These are phyloP conservation scores for Astrephomene gubernaculifera DNA, from an alignment of 139 green algal species.

Conservation along the genomic window DNA sequence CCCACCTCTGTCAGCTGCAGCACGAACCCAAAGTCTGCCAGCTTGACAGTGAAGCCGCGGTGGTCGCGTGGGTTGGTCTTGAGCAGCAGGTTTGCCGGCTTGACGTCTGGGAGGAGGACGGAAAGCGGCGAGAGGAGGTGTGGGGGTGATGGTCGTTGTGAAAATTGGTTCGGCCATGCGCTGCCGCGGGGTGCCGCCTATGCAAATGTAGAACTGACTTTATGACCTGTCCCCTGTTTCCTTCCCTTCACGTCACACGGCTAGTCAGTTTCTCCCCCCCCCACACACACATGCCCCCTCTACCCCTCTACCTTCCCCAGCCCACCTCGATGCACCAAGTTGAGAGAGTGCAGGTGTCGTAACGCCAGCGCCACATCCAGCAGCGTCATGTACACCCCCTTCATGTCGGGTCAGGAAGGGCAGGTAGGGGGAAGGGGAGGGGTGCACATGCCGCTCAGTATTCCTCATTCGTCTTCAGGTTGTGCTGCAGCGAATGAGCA, in stretches of 20 bases:
- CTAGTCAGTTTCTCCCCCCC: neutral
- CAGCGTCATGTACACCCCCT: constrained; percentile 33
- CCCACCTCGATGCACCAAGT: constrained; percentile 36
- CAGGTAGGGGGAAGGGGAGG: no score
- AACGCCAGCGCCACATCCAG: constrained; percentile 38
- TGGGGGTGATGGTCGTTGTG: neutral
- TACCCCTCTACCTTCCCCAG: neutral
- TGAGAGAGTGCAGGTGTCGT: constrained; percentile 25
- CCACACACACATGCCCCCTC: neutral
- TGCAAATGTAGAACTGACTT: neutral
- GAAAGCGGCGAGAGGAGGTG: neutral
- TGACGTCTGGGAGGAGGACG: neutral
- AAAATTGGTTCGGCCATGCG: neutral
- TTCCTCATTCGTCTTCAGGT: no score
- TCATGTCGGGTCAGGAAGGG: neutral
- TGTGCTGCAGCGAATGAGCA: no score
- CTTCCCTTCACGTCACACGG: neutral
- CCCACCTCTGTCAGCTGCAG: constrained; percentile 21
- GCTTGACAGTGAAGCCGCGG: constrained; percentile 43
- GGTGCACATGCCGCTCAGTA: no score
- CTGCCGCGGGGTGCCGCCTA: neutral
- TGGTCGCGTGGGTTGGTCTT: constrained; percentile 24
- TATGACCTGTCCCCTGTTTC: no score
- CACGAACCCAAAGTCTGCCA: constrained; percentile 44
- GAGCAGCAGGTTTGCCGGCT: constrained; percentile 45